Conservation (phyloP, 805 yeast species). For the Starmerella sirachaensis region DNA sequence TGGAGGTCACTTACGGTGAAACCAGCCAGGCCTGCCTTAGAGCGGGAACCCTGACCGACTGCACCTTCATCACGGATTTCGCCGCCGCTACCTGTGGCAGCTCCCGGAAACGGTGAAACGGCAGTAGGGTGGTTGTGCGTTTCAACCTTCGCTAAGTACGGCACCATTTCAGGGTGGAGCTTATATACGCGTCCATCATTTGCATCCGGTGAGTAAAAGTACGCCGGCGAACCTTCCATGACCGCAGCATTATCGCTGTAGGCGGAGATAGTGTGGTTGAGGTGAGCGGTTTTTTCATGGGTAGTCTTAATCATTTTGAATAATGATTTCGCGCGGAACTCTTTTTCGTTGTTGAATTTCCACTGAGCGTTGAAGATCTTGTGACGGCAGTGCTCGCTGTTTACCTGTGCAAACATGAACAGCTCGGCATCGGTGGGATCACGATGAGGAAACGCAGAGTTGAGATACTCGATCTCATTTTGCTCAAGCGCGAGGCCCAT, state of each 20-base stretch:
- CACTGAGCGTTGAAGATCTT: conserved; percentile 97
- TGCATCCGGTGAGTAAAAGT: conserved; percentile 66
- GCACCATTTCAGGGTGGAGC: conserved; percentile 63
- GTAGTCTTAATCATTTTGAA: conserved; percentile 96
- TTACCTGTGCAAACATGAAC: conserved; percentile 98
- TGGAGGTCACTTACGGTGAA: conserved; percentile 81
- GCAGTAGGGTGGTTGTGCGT: conserved; percentile 99
- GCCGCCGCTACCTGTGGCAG: conserved; percentile 99
- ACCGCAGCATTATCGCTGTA: conserved; percentile 98
- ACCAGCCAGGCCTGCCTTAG: conserved; percentile 93
- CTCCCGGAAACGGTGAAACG: conserved; percentile 98
- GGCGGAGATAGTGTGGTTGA: conserved; percentile 79
- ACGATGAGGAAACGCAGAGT: conserved; percentile 71
- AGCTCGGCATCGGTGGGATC: conserved; percentile 96
- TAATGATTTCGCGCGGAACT: conserved; percentile 56
- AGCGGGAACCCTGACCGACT: conserved; percentile 94
- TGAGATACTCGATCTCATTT: conserved; percentile 84
- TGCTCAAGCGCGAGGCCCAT: conserved; percentile 89
- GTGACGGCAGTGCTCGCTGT: conserved; percentile 98
- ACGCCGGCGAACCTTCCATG: conserved; percentile 59
- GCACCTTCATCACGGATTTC: conserved; percentile 99
- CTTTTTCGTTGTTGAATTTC: conserved; percentile 69
- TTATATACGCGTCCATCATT: conserved; percentile 54
- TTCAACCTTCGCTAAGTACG: conserved; percentile 88
- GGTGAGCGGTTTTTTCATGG: conserved; percentile 48